Conservation (phyloP, 1,284 basidiomycete genomes). For the Fomitopsis pinicola region DNA sequence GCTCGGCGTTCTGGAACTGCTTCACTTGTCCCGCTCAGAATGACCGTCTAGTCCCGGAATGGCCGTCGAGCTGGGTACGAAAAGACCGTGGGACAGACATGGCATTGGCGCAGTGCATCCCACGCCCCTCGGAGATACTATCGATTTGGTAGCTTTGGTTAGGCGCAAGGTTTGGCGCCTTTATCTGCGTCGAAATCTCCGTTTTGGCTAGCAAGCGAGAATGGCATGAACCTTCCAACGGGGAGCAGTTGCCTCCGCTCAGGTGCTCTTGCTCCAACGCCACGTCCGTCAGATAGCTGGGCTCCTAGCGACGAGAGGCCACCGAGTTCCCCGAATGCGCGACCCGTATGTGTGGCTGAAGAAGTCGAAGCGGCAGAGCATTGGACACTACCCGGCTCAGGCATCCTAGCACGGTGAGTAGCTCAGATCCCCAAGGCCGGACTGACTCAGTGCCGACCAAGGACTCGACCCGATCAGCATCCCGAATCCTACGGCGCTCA, state of each 20-base stretch:
- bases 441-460: background rate
- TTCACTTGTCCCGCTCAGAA: background rate
- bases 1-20: background rate
- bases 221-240: background rate
- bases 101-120: background rate
- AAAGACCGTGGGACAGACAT: background rate
- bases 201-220: background rate
- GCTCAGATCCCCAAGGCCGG: background rate
- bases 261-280: background rate
- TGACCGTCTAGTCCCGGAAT: background rate
- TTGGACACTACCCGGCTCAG: background rate
- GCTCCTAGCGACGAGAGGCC: background rate
- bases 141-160: background rate
- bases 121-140: conserved; percentile 1
- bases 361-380: background rate
- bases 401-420: background rate
- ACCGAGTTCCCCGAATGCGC: background rate
- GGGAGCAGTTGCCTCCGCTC: background rate
- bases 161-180: background rate
- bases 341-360: background rate
- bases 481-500: background rate
- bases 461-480: background rate
- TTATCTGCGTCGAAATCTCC: background rate
- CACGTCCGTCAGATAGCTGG: background rate
- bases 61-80: background rate